These are phyloP conservation scores for Cystofilobasidium capitatum DNA, from an alignment of 768 basidiomycete species.

Conservation along the genomic window DNA sequence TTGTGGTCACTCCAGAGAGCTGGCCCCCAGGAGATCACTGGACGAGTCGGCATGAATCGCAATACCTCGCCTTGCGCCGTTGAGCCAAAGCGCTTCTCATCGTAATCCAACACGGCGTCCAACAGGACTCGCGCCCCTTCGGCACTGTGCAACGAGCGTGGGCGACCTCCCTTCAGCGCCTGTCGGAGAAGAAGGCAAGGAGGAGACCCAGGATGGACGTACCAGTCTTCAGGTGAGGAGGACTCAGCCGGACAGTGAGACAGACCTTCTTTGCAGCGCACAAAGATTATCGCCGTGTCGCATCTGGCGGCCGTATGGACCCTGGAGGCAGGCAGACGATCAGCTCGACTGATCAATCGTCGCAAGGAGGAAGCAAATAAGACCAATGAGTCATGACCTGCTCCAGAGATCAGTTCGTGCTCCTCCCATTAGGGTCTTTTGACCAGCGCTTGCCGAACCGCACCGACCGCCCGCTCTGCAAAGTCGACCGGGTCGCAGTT, in stretches of 20 bases:
- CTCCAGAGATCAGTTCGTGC: not conserved
- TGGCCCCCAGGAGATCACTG: no score
- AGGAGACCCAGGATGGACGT: not conserved
- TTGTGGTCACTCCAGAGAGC: no score
- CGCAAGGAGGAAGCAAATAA: not conserved
- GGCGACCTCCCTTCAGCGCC: no score
- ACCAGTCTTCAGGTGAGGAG: conserved; percentile 14
- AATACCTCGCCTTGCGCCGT: no score
- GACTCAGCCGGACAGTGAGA: conserved; percentile 28
- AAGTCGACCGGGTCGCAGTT: not conserved
- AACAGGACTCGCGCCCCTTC: conserved; percentile 9
- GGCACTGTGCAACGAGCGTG: not conserved
- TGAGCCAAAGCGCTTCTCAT: not conserved
- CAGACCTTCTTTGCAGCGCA: conserved; percentile 24
- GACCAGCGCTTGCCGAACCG: not conserved
- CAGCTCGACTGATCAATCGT: not conserved
- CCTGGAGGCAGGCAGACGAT: not conserved
- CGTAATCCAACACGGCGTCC: conserved; percentile 11
- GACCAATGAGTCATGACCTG: not conserved
- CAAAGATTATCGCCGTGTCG: conserved; percentile 18
- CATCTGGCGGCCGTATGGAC: not conserved
- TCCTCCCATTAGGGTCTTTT: not conserved
- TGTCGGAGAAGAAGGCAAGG: not conserved
- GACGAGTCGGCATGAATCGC: no score
- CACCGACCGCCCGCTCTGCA: not conserved